phyloP scores from a whole-genome alignment of 2,329 filamentous ascomycete genomes.

The Thermothelomyces thermophilus region DNA sequence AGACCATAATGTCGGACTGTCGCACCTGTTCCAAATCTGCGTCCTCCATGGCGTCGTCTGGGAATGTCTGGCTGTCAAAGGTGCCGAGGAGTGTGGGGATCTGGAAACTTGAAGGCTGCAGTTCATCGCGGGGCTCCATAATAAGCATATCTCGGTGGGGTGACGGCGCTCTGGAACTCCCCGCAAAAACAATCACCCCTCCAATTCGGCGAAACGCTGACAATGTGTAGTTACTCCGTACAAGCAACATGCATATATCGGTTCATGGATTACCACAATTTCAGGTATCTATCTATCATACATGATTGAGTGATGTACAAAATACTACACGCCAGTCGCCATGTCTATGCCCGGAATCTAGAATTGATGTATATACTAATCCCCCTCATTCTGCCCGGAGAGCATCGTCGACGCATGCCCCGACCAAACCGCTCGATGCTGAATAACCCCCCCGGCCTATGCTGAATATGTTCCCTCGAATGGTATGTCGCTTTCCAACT shows the following conservation, averaged over 20 bases:
- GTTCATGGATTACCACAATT: neutral
- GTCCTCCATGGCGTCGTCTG: constrained; percentile 30
- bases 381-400: neutral
- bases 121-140: constrained; percentile 15
- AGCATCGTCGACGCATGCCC: neutral
- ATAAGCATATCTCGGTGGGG: constrained; percentile 7
- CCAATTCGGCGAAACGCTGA: too few species aligned
- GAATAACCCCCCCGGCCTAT: neutral
- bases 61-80: neutral
- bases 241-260: too few species aligned
- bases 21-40: constrained; percentile 34
- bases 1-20: neutral
- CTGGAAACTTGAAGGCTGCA: neutral
- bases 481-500: constrained; percentile 5
- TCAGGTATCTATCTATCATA: constrained; percentile 10
- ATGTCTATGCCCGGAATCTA: constrained; percentile 3
- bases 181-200: too few species aligned
- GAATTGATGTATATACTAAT: neutral
- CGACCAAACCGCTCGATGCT: neutral
- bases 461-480: neutral
- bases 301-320: constrained; percentile 6
- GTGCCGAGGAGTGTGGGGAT: constrained; percentile 3
- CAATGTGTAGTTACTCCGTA: too few species aligned
- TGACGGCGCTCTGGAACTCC: neutral
- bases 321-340: neutral